A percentile compares a stretch with the other conserved stretches of the same genome.
Conservation (phyloP, 2,329 filamentous ascomycete genomes). For the Cadophora sp. region DNA sequence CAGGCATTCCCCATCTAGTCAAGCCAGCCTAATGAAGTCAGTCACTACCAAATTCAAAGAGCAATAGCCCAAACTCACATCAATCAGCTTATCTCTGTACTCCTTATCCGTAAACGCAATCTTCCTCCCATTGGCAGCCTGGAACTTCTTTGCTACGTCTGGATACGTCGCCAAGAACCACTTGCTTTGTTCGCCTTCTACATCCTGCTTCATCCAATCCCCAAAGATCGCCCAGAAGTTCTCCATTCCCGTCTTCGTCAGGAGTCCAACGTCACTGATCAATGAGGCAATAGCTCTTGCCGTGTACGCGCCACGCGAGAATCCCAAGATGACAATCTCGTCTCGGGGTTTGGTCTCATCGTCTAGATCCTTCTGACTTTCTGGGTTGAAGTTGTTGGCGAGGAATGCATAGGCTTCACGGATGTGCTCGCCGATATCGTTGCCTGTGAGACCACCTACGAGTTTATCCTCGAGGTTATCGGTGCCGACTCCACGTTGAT, state of each 20-base stretch:
- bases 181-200: conserved; percentile 28
- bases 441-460: conserved; percentile 60
- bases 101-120: conserved; percentile 33
- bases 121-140: conserved; percentile 28
- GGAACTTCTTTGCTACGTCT: conserved; percentile 18
- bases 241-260: conserved; percentile 52
- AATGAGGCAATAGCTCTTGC: conserved; percentile 47
- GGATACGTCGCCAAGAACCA: conserved; percentile 33
- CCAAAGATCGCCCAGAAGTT: conserved; percentile 51
- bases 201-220: conserved; percentile 46
- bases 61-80: conserved; percentile 25
- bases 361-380: conserved; percentile 32
- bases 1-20: conserved; percentile 41
- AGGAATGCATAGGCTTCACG: conserved; percentile 57
- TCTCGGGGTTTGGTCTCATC: conserved; percentile 39
- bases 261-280: conserved; percentile 48
- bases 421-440: conserved; percentile 59
- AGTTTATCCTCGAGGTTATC: conserved; percentile 55
- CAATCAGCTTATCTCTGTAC: conserved; percentile 34
- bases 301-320: conserved; percentile 51
- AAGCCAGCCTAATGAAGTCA: conserved; percentile 30
- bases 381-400: conserved; percentile 50
- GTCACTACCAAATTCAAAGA: background rate
- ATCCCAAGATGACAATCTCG: conserved; percentile 49
- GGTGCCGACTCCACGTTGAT: conserved; percentile 66